Base-by-base conservation (phyloP, 768 basidiomycete species). In the Gautieria morchelliformis region DNA sequence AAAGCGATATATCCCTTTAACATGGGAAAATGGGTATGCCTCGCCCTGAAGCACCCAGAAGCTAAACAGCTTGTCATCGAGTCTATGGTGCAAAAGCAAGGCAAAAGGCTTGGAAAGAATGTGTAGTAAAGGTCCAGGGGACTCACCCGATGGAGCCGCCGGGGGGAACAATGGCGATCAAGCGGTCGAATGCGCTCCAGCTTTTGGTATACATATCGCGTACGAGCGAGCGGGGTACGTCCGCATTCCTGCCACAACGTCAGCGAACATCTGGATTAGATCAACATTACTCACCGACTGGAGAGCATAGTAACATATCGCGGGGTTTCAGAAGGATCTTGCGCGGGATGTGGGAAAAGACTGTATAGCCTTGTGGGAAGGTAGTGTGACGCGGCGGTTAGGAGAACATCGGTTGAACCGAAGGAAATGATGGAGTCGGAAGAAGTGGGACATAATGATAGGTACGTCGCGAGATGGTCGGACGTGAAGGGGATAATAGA, bases 141-240 rank as follows among this genome's bases (percentile, higher is more conserved):
- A 37, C 83, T 41, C 65, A 89, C 86, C 90, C 90, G 56, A 92
- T 92, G 0, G 87, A 89, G 7, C 90, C 90, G 10, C 89, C 90
- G 0, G 89, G 89, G n/a, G 90, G 89, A 0, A 93, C 89, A 59
- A 93, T 89, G 5, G 87, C 86, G 17, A 93, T 86, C 6, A 93
- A 78, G 10, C 90, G 82, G 67, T 92, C 89, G 63, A 93, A 92
- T 1, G 89, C 89, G 66, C 87, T 89, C 90, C 91, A 93, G 61
- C 87, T 89, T 70, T 93, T 93, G 24, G 89, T 91, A 66, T 93
- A 93, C 86, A 90, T 87, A 63, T 92, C 89, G 57, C 89, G 81
- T 47, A 91, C 90, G 19, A 90, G 76, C 1, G 88, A 86, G 51
- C 89, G 81, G 11, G 90, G 87, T 24, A 89, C 84, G 66, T 91